Base-by-base conservation (phyloP, 2,329 filamentous ascomycete genomes). In the Blastomyces gilchristii region DNA sequence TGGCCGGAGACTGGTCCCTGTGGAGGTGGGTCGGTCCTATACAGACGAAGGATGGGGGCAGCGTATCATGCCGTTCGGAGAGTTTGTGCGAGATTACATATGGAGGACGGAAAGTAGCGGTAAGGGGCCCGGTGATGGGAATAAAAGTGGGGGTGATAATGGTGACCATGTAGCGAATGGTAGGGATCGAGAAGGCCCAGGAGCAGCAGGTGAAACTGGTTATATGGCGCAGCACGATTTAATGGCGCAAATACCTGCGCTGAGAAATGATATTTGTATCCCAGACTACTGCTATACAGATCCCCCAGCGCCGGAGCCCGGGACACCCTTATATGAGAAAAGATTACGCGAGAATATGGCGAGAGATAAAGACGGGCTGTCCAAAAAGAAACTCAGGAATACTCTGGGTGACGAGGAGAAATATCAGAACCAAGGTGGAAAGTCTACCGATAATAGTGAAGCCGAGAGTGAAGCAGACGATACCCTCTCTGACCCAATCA, bases 181-280 rank as follows among this genome's bases (percentile, higher is more conserved):
- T 37, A 47, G 39, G 9, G 45, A 41, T 45, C 18, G 1, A 8
- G 60, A 58, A n/a, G 62, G 28, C 8, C 61, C 62, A n/a, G 45
- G 4, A 11, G 22, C 22, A 14, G 57, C 50, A 9, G 65, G 60
- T 1, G 69, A 75, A 52, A 85, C 82, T 12, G 90, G 87, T 14
- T 99, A 99, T 73, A 84, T 99, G 54, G 94, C 94, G 9, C 94
- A 99, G 72, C 91, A 97, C 76, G 86, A 93, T 68, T 83, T 99
- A 45, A 87, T 97, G 69, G 76, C 81, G 0, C 94, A 97, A 72
- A 87, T 99, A 14, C 91, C 92, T 0, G 75, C 80, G 0, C 79
- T 99, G 3, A 82, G 87, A 16, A 80, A 83, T 64, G 93, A 97
- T 74, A 89, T 97, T 62, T 76, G 77, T 31, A 81, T 90, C 14